phyloP scores from a whole-genome alignment of 2,329 filamentous ascomycete species.

The Trichophyton equinum region DNA sequence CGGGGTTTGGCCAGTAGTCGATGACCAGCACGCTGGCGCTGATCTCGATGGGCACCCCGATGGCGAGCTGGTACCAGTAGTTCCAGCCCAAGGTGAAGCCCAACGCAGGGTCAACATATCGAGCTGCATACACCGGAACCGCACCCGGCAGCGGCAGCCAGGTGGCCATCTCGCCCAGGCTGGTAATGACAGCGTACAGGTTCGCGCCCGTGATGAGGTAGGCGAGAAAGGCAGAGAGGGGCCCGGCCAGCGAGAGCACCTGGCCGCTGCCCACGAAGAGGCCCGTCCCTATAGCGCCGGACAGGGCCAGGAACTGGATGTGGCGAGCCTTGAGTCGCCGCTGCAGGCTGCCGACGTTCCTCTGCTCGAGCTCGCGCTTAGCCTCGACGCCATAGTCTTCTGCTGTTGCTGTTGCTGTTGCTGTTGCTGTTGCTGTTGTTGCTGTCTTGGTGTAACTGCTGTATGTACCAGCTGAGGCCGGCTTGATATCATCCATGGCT shows the following conservation, averaged over 20 bases:
- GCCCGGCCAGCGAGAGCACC: slow-evolving; percentile 24
- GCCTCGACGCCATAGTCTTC: neutral
- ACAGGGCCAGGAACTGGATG: slow-evolving; percentile 28
- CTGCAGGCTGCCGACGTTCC: slow-evolving; percentile 9
- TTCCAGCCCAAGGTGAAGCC: slow-evolving; percentile 42
- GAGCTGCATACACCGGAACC: slow-evolving; percentile 40
- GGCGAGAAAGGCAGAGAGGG: slow-evolving; percentile 23
- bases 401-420: neutral
- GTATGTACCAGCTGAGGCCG: neutral
- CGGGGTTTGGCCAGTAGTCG: slow-evolving; percentile 26
- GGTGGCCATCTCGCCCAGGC: slow-evolving; percentile 30
- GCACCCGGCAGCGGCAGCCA: slow-evolving; percentile 34
- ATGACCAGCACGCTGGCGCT: slow-evolving; percentile 38
- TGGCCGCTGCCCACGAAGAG: slow-evolving; percentile 26
- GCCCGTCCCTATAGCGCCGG: slow-evolving; percentile 25
- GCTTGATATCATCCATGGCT: no score
- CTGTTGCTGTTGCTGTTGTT: neutral
- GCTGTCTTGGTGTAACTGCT: neutral
- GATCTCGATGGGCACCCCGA: slow-evolving; percentile 39
- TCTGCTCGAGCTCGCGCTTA: neutral
- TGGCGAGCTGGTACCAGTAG: slow-evolving; percentile 41
- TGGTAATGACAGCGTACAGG: slow-evolving; percentile 37
- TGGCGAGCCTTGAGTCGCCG: slow-evolving; percentile 28
- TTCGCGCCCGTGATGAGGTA: slow-evolving; percentile 33
- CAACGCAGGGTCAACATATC: slow-evolving; percentile 17